phyloP scores from a whole-genome alignment of 2,329 filamentous ascomycete species.

The Cephalotrichum gorgonifer region DNA sequence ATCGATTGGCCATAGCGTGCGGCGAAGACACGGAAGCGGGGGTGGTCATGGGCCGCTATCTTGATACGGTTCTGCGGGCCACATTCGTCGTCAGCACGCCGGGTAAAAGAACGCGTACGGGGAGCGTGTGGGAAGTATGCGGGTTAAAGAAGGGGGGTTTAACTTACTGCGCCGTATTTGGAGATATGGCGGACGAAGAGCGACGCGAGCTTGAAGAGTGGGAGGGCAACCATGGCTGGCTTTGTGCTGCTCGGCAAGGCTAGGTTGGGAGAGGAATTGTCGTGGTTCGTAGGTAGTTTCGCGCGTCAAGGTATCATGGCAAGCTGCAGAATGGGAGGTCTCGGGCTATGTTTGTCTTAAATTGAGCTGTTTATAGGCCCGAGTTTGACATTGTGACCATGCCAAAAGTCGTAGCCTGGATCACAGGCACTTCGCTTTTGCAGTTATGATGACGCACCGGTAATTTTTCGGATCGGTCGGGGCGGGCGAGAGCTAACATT shows the following conservation, averaged over 20 bases:
- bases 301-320: background rate
- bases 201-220: slow-evolving; percentile 56
- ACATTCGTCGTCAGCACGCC: background rate
- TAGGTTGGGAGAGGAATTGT: background rate
- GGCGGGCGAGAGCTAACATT: background rate
- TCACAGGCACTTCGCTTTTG: background rate
- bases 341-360: background rate
- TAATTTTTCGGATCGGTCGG: background rate
- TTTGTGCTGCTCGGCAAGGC: background rate
- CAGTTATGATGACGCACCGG: background rate
- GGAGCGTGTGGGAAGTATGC: background rate
- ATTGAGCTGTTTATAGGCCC: background rate
- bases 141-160: background rate
- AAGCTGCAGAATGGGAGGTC: background rate
- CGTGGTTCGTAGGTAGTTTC: background rate
- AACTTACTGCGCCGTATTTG: slow-evolving; percentile 57
- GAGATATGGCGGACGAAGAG: slow-evolving; percentile 56
- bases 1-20: slow-evolving; percentile 53
- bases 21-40: slow-evolving; percentile 48
- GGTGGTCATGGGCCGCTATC: slow-evolving; percentile 53
- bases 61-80: slow-evolving; percentile 53
- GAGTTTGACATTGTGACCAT: background rate
- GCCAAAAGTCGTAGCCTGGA: background rate
- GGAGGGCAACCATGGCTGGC: slow-evolving; percentile 50
- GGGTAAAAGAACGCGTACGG: background rate